Base-by-base conservation (phyloP, 768 basidiomycete species). In the Mycena venus region DNA sequence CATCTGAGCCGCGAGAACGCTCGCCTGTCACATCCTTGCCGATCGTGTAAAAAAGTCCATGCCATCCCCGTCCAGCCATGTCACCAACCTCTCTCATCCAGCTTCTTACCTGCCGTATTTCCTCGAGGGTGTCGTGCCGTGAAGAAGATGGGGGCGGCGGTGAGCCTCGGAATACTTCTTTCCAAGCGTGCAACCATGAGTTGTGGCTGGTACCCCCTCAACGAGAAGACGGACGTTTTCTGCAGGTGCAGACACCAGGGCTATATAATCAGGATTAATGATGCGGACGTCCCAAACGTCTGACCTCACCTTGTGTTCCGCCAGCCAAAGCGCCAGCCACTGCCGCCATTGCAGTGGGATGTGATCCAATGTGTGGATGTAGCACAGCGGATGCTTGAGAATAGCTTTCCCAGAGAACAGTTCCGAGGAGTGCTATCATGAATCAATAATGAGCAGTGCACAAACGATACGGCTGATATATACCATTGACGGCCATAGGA, bases 11-110 rank as follows among this genome's bases (percentile, higher is more conserved):
- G 9, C 9, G n/a, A 63, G 56, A 62, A 68, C 36, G 53, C 68
- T 25, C 9, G 53, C 75, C 75, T 53, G 66, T 73, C 11, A 91
- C 83, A 79, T 96, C 95, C 79, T 96, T 96, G 9, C 88, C 91
- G 31, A 86, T 88, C n/a, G 93, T 93, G 91, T 92, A 96, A 3
- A 89, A 88, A 90, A 93, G 93, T 1, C 95, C 95, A 77, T 90
- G 83, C 95, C 95, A 96, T 12, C 95, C 94, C 21, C 92, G 88
- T 25, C 94, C 94, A 15, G 94, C 94, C 93, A 94, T 94, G 69
- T 88, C 90, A 29, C 91, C 86, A 6, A 95, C 92, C 51, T 96
- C 95, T 63, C 87, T 89, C 87, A 95, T 89, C 95, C 95, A 96
- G n/a, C 83, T 84, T 78, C 92, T 87, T 64, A 95, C 82, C 78